These are phyloP conservation scores for Pseudozyma hubeiensis DNA, from an alignment of 1,284 basidiomycete genomes.

Conservation along the genomic window DNA sequence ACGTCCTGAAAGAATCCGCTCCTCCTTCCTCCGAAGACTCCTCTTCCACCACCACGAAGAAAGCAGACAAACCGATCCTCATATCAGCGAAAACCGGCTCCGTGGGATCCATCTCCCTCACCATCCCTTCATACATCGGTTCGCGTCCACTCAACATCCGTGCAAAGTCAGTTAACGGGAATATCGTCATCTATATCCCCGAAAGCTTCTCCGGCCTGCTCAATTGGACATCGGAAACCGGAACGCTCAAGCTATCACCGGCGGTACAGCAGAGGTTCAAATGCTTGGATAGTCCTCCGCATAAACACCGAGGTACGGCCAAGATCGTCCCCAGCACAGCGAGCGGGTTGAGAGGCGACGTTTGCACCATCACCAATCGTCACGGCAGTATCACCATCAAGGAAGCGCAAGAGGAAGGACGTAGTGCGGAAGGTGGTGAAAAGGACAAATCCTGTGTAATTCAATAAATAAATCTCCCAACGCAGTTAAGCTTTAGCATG, in stretches of 20 bases:
- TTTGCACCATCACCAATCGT: constrained; percentile 37
- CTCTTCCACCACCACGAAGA: background rate
- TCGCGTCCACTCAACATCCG: constrained; percentile 52
- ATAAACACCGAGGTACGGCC: constrained; percentile 55
- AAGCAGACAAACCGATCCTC: constrained; percentile 30
- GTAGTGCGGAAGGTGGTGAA: background rate
- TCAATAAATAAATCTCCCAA: constrained; percentile 7
- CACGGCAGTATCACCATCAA: constrained; percentile 45
- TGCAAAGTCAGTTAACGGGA: constrained; percentile 43
- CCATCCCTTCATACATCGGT: constrained; percentile 47
- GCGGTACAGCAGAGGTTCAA: constrained; percentile 39
- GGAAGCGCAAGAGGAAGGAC: constrained; percentile 22
- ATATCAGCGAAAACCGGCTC: constrained; percentile 40
- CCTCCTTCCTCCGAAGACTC: background rate
- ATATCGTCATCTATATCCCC: constrained; percentile 53
- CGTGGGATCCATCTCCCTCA: constrained; percentile 31
- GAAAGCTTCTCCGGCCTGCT: constrained; percentile 55
- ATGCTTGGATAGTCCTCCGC: constrained; percentile 33
- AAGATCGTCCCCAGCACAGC: constrained; percentile 47
- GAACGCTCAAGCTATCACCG: constrained; percentile 50
- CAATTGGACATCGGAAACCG: constrained; percentile 56
- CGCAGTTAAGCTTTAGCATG: too few relatives aligned
- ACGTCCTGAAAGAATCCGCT: constrained; percentile 33
- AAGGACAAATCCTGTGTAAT: constrained; percentile 16
- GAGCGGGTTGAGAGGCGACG: constrained; percentile 47